These are phyloP conservation scores for Diaporthe vaccinii DNA, from an alignment of 2,329 filamentous ascomycete species.

Conservation along the genomic window DNA sequence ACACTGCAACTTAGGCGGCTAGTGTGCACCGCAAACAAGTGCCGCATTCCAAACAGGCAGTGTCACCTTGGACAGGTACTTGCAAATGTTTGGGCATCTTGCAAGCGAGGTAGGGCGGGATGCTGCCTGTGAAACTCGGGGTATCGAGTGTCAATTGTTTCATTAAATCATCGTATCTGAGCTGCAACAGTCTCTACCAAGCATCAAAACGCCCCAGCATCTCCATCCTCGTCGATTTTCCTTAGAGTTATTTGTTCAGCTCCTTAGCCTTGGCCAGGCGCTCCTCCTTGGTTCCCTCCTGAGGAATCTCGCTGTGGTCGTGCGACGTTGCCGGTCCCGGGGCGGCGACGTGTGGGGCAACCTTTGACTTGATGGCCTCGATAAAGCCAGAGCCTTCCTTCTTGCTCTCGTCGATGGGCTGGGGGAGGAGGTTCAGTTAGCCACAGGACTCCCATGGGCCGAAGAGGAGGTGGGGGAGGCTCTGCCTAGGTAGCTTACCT, in stretches of 20 bases:
- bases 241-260: slow-evolving; percentile 64
- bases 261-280: slow-evolving; percentile 74
- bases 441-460: not conserved
- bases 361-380: slow-evolving; percentile 58
- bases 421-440: slow-evolving; percentile 29
- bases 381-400: slow-evolving; percentile 50
- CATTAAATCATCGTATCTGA: slow-evolving; percentile 17
- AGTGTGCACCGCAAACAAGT: slow-evolving; percentile 1
- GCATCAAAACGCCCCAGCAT: not conserved
- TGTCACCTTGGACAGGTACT: not conserved
- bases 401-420: slow-evolving; percentile 55
- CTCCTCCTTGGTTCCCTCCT: slow-evolving; percentile 78
- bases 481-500: slow-evolving; percentile 47
- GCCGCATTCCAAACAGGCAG: not conserved
- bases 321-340: slow-evolving; percentile 71
- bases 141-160: slow-evolving; percentile 16
- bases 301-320: slow-evolving; percentile 61
- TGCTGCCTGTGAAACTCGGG: not conserved
- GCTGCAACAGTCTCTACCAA: slow-evolving; percentile 9
- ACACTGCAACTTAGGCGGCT: not conserved
- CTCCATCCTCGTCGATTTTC: not conserved
- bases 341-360: slow-evolving; percentile 66
- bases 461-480: not conserved
- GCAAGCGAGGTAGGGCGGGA: not conserved
- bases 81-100: slow-evolving; percentile 12